These are phyloP conservation scores for Fusarium chuoi DNA, from an alignment of 2,329 filamentous ascomycete genomes.

Conservation along the genomic window DNA sequence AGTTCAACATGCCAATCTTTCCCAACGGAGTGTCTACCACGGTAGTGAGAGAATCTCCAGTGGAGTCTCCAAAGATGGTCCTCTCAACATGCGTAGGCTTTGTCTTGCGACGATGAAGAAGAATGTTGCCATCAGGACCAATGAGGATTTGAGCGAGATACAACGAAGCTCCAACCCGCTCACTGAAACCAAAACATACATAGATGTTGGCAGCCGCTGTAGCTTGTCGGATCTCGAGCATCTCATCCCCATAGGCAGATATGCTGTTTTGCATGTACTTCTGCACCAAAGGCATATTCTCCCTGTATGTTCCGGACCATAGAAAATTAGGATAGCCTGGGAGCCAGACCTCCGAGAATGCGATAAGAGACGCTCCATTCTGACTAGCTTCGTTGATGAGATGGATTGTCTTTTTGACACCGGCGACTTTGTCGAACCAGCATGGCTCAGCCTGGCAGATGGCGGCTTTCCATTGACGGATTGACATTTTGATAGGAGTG, in stretches of 20 bases:
- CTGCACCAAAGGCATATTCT: neutral
- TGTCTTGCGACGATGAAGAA: slow-evolving; percentile 57
- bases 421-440: neutral
- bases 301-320: neutral
- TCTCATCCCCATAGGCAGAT: neutral
- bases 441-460: neutral
- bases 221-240: neutral
- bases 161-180: neutral
- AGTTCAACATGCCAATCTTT: slow-evolving; percentile 56
- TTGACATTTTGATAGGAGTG: neutral
- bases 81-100: slow-evolving; percentile 64
- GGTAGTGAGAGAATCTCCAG: slow-evolving; percentile 49
- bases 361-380: neutral
- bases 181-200: neutral
- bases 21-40: slow-evolving; percentile 52
- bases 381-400: neutral
- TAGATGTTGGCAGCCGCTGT: neutral
- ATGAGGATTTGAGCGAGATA: slow-evolving; percentile 52
- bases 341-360: neutral
- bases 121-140: slow-evolving; percentile 51
- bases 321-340: neutral
- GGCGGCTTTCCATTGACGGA: neutral
- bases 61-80: slow-evolving; percentile 58
- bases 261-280: slow-evolving; percentile 1
- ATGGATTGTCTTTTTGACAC: neutral